Evolutionary conservation across 2,329 filamentous ascomycete genomes (phyloP), one percentile per base, ranked within the genome.

Genomic region (Dactylellina cionopaga): DNA sequence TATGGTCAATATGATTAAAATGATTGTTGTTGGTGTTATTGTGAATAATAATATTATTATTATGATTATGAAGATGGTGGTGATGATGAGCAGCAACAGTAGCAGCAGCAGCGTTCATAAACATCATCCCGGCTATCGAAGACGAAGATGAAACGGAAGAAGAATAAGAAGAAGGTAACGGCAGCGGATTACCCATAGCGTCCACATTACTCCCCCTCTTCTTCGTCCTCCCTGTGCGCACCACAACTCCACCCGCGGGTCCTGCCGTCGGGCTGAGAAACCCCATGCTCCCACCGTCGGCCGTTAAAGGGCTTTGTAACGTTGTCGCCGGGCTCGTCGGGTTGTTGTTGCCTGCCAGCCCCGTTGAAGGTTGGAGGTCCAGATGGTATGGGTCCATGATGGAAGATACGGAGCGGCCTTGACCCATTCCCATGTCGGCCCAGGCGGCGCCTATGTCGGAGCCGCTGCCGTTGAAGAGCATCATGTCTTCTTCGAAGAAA

Each of bases 401-500:
- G 17, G 60, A 68, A 55, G 69, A 74, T 25, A 74, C 69, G 33
- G 69, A 74, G 15, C 69, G 60, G 19, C 69, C 69, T 19, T 74
- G 69, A 2, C 69, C 69, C 39, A 74, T 66, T 25, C 69, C 63
- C 69, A 74, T 74, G 63, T 74, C 58, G 9, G 51, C 63, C 69
- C 69, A 74, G 13, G 60, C 69, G 46, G 62, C 60, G 31, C 55
- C 59, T 11, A 65, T 13, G 22, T 65, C 60, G 15, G 47, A 22
- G 7, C 44, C 58, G 33, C 65, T 43, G 56, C 66, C 66, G 51
- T 52, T 65, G 68, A 72, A 72, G 43, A 72, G 68, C 27, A 72
- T 44, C 59, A 72, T 72, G 52, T 72, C 68, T 47, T 72, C 68
- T 39, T 65, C 68, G 59, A 72, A 72, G 59, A 65, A 72, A 35